Conservation (phyloP, 441 rosid genomes). For the Gossypium schwendimanii region DNA sequence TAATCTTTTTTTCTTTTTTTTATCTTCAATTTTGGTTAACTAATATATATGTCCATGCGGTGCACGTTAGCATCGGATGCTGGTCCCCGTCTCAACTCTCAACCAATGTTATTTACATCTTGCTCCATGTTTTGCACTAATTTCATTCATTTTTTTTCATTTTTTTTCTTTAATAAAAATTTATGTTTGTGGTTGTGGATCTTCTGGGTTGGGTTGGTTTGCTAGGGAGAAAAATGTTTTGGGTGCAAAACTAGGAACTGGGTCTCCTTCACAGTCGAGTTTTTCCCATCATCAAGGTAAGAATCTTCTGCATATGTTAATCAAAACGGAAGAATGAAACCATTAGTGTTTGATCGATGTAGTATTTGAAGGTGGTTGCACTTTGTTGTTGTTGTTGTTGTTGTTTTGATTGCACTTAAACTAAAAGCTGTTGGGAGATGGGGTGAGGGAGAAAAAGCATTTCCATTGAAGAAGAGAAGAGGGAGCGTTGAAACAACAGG, state of each 20-base stretch:
- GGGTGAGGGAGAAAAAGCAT: constrained; percentile 37
- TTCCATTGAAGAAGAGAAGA: constrained; percentile 61
- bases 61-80: constrained; percentile 73
- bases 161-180: constrained; percentile 10
- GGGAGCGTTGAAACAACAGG: constrained; percentile 36
- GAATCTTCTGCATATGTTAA: neutral
- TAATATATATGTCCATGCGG: constrained; percentile 40
- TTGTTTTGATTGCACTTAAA: constrained; percentile 10
- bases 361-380: neutral
- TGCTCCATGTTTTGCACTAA: constrained; percentile 29
- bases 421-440: constrained; percentile 28
- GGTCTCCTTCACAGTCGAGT: constrained; percentile 17
- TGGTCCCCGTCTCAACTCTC: constrained; percentile 49
- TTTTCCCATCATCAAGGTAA: constrained; percentile 32
- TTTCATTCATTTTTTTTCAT: constrained; percentile 23
- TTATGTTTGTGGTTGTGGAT: constrained; percentile 22
- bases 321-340: neutral
- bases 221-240: constrained; percentile 19
- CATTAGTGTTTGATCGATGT: neutral
- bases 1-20: neutral
- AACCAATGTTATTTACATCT: neutral
- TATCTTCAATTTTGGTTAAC: constrained; percentile 20
- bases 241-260: constrained; percentile 24
- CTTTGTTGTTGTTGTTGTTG: constrained; percentile 11
- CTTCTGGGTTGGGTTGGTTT: constrained; percentile 22